Conservation (phyloP, 768 basidiomycete species). For the Solioccasus polychromus region DNA sequence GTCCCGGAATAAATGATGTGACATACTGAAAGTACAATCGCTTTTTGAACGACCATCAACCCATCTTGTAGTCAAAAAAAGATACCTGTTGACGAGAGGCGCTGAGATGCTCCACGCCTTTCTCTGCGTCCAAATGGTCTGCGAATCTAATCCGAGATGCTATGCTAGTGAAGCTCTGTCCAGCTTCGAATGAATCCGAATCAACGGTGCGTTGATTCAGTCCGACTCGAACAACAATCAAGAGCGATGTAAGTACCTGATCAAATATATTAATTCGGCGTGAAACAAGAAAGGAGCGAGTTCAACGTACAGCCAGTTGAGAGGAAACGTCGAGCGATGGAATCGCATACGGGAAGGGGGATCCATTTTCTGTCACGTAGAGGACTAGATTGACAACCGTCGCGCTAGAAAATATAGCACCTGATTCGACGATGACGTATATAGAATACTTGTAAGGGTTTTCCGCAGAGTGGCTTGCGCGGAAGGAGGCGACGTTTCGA, state of each 20-base stretch:
- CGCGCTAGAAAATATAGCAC: conserved; percentile 15
- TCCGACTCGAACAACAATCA: conserved; percentile 17
- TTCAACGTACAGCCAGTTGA: conserved; percentile 17
- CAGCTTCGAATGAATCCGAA: not conserved
- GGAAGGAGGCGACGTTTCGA: conserved; percentile 7
- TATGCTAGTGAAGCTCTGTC: not conserved
- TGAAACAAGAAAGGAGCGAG: not conserved
- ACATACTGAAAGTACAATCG: too few species aligned
- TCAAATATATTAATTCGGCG: not conserved
- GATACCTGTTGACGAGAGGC: too few species aligned
- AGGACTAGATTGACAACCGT: conserved; percentile 19
- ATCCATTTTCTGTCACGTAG: conserved; percentile 5
- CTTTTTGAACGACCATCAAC: too few species aligned
- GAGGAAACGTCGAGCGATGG: conserved; percentile 16
- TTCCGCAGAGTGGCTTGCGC: not conserved
- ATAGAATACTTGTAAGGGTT: conserved; percentile 15
- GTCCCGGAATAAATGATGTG: too few species aligned
- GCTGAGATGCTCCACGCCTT: too few species aligned
- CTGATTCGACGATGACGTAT: conserved; percentile 18
- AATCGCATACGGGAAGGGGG: conserved; percentile 10
- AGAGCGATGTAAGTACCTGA: conserved; percentile 15
- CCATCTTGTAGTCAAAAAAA: too few species aligned
- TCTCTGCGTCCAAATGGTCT: not conserved
- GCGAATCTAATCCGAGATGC: not conserved
- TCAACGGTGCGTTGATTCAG: not conserved